phyloP scores from a whole-genome alignment of 1,284 basidiomycete genomes.

The Cutaneotrichosporon dermatis region DNA sequence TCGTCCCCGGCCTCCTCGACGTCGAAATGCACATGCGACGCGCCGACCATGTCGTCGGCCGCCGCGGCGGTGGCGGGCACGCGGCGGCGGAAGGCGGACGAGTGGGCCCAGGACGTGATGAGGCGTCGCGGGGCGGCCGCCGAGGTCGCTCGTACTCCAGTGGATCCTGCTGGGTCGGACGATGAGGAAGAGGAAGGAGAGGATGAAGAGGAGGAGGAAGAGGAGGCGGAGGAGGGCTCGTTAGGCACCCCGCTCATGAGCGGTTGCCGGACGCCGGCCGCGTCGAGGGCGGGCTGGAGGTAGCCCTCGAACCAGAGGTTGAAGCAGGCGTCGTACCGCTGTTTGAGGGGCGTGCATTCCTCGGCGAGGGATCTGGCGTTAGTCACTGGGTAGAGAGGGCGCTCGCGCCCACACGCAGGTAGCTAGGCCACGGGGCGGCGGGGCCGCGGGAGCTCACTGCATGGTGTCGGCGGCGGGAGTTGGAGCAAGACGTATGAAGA shows the following conservation, averaged over 20 bases:
- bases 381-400: neutral
- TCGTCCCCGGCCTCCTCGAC: neutral
- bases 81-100: slow-evolving; percentile 26
- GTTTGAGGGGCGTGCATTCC: slow-evolving; percentile 84
- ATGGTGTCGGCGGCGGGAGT: neutral
- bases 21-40: slow-evolving; percentile 14
- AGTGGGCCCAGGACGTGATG: slow-evolving; percentile 26
- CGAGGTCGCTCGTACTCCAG: too few relatives aligned
- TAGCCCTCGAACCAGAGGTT: slow-evolving; percentile 96
- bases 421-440: too few relatives aligned
- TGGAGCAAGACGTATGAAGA: neutral
- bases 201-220: neutral
- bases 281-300: slow-evolving; percentile 61
- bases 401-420: neutral
- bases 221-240: neutral
- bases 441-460: neutral
- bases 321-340: slow-evolving; percentile 87
- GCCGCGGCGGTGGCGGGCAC: neutral
- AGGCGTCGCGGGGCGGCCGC: slow-evolving; percentile 4
- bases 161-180: too few relatives aligned
- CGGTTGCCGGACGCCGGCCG: neutral
- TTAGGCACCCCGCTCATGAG: neutral
- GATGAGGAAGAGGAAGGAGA: neutral
- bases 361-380: slow-evolving; percentile 18
- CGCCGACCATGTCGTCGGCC: slow-evolving; percentile 21